phyloP scores from a whole-genome alignment of 1,284 basidiomycete species.

The Veloporphyrellus conicus region DNA sequence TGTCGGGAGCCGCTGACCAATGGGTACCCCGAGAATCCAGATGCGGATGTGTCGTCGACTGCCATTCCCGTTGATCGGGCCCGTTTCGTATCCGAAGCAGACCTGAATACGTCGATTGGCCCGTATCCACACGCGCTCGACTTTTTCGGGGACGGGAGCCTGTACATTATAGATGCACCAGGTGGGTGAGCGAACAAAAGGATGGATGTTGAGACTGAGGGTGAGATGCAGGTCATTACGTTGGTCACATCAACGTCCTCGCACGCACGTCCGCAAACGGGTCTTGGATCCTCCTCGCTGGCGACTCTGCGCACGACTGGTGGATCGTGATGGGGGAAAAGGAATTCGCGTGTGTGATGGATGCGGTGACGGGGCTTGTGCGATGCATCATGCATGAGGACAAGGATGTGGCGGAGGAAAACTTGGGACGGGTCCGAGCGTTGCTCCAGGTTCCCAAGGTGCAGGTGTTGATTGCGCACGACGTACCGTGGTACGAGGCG shows the following conservation, averaged over 20 bases:
- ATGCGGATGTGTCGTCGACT: slow-evolving; percentile 32
- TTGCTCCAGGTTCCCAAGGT: slow-evolving; percentile 40
- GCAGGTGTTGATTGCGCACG: slow-evolving; percentile 50
- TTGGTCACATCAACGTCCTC: slow-evolving; percentile 43
- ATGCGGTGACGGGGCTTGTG: slow-evolving; percentile 15
- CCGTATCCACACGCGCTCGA: slow-evolving; percentile 52
- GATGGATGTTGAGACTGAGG: neutral
- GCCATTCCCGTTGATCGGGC: slow-evolving; percentile 45
- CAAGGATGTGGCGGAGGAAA: slow-evolving; percentile 39
- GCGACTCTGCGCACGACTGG: slow-evolving; percentile 55
- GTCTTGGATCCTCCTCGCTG: slow-evolving; percentile 55
- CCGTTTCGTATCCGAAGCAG: slow-evolving; percentile 33
- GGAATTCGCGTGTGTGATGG: slow-evolving; percentile 34
- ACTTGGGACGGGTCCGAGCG: slow-evolving; percentile 40
- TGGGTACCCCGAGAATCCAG: slow-evolving; percentile 42
- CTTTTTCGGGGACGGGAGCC: slow-evolving; percentile 53
- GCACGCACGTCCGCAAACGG: slow-evolving; percentile 53
- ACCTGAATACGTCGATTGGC: slow-evolving; percentile 39
- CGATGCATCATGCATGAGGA: slow-evolving; percentile 43
- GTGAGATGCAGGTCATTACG: slow-evolving; percentile 16
- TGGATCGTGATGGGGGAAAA: slow-evolving; percentile 46
- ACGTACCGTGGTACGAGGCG: slow-evolving; percentile 46
- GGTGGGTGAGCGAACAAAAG: slow-evolving; percentile 8
- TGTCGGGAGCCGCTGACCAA: slow-evolving; percentile 33
- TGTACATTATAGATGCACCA: slow-evolving; percentile 54